A percentile compares a stretch with the other conserved stretches of the same genome.
Conservation (phyloP, 2,329 filamentous ascomycete species). For the Penicillium sp. region DNA sequence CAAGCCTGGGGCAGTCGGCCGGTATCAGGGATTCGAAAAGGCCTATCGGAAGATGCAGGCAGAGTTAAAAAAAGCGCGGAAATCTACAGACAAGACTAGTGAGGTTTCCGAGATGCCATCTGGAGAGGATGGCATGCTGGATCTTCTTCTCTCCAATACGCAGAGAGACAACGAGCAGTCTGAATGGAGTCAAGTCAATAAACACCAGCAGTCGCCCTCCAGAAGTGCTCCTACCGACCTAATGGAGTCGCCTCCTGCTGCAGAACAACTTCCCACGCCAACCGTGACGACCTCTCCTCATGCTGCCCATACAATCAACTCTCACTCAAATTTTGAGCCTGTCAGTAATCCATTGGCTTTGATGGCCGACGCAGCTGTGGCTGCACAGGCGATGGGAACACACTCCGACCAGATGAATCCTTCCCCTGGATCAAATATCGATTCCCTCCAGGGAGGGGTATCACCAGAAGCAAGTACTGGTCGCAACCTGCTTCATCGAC, state of each 20-base stretch:
- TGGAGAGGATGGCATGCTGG: no score
- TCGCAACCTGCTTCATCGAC: constrained; percentile 19
- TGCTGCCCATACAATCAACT: neutral
- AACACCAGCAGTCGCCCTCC: no score
- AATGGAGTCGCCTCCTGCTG: no score
- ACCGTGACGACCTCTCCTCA: no score
- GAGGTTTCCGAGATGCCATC: no score
- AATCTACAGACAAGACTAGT: no score
- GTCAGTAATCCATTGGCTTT: constrained; percentile 35
- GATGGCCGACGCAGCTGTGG: constrained; percentile 31
- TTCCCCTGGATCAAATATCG: neutral
- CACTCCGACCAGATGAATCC: neutral
- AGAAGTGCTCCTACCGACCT: no score
- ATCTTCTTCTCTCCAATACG: no score
- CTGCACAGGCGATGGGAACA: constrained; percentile 19
- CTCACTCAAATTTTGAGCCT: constrained; percentile 19
- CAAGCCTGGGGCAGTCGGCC: constrained; percentile 30
- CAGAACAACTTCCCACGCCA: no score
- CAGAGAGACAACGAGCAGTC: no score
- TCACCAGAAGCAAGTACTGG: constrained; percentile 3
- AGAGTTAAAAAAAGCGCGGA: constrained; percentile 29
- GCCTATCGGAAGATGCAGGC: constrained; percentile 31
- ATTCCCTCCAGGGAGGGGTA: neutral
- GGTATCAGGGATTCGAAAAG: constrained; percentile 36
- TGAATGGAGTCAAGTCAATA: no score